Conservation (phyloP, 1,139 yeast species). For the Nakaseomyces delphensis region DNA sequence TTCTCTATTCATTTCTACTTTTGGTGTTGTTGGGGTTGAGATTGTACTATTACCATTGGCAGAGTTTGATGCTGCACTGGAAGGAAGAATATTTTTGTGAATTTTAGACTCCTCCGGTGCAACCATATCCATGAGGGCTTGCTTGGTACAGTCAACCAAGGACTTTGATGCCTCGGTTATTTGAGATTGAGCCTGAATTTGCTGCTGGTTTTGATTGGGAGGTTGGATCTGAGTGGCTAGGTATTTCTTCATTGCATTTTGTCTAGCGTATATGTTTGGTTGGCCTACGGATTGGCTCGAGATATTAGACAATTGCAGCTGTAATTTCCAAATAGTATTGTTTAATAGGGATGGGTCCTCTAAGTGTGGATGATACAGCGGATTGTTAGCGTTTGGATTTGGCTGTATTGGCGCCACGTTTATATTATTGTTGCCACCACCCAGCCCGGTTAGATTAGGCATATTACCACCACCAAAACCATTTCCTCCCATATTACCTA, state of each 20-base stretch:
- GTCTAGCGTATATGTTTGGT: slow-evolving; percentile 88
- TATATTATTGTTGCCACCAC: background rate
- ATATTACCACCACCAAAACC: slow-evolving; percentile 5
- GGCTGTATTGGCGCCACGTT: background rate
- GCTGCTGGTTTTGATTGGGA: slow-evolving; percentile 10
- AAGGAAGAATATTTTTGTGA: background rate
- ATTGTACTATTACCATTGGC: slow-evolving; percentile 10
- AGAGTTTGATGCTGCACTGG: slow-evolving; percentile 7
- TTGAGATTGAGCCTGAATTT: slow-evolving; percentile 12
- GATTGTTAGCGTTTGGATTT: slow-evolving; percentile 29
- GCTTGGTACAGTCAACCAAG: slow-evolving; percentile 31
- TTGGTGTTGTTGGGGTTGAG: slow-evolving; percentile 30
- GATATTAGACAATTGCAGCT: slow-evolving; percentile 66
- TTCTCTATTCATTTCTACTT: slow-evolving; percentile 25
- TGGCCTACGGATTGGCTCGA: slow-evolving; percentile 58
- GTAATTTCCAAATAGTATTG: slow-evolving; percentile 79
- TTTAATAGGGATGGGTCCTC: slow-evolving; percentile 38
- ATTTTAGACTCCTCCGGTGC: slow-evolving; percentile 7
- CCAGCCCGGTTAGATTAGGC: background rate
- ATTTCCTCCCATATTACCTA: slow-evolving; percentile 6
- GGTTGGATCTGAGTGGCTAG: slow-evolving; percentile 41
- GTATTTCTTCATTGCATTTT: slow-evolving; percentile 63
- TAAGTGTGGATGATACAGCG: slow-evolving; percentile 38
- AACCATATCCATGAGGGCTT: slow-evolving; percentile 29
- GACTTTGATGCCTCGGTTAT: slow-evolving; percentile 29